Base-by-base conservation (phyloP, 1,284 basidiomycete genomes). In the Leccinum discolor region DNA sequence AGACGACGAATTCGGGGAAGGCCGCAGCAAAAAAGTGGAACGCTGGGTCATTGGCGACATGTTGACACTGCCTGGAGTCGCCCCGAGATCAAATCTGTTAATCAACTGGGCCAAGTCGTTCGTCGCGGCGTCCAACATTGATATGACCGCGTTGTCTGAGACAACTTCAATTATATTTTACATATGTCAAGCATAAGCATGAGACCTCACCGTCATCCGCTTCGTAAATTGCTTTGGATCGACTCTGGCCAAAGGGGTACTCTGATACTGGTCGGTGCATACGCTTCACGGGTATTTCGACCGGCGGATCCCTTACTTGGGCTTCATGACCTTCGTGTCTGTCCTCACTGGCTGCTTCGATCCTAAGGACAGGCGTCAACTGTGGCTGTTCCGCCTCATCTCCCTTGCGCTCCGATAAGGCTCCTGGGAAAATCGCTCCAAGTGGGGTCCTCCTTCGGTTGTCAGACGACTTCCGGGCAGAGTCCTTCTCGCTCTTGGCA, bases 71-170 rank as follows among this genome's bases (percentile, higher is more conserved):
- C 80, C 79, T 0, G 91, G 91, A 0, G 91, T 92, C 4, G 89
- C 88, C 71, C 92, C 86, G 2, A 93, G 80, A 70, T 93, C 90
- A 26, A 93, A 81, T 21, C 84, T 83, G 68, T 88, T 90, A 76
- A 94, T 91, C 12, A 94, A 80, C 60, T 86, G 85, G 0, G 90
- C 92, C 2, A 94, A 81, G 57, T 93, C 92, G 63, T 91, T 87
- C 0, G 91, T 93, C 0, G 88, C 92, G 0, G 88, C 89, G 66
- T 89, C 89, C 21, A 93, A 77, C 21, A 92, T 83, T 0, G 87
- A 90, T 2, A 93, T 73, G n/a, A 86, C 85, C 65, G 83, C 91
- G 18, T 69, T 88, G 32, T 71, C 67, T 69, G 63, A 16, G 64
- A 66, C n/a, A 38, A 63, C 29, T n/a, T 70, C 47, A 69, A 63